Conservation (phyloP, 257 asterid species). For the Nicotiana knightiana region DNA sequence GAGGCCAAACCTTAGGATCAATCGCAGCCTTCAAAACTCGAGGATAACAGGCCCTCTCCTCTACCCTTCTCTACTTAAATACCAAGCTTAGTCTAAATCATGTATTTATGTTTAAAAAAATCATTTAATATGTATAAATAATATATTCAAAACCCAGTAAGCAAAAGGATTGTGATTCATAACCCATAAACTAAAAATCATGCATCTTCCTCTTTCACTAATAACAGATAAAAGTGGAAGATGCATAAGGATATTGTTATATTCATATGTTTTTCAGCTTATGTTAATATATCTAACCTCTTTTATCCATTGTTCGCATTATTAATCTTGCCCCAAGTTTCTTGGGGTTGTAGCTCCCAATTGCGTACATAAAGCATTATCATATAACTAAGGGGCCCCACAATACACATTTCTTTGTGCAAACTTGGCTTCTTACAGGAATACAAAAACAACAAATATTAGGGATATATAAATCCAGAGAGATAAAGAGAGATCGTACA, state of each 20-base stretch:
- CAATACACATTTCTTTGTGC: background rate
- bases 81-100: too few relatives aligned
- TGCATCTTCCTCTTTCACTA: background rate
- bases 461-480: background rate
- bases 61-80: too few relatives aligned
- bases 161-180: too few relatives aligned
- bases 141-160: too few relatives aligned
- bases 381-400: background rate
- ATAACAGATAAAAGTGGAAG: background rate
- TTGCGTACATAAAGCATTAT: background rate
- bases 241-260: background rate
- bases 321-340: background rate
- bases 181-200: too few relatives aligned
- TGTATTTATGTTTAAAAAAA: too few relatives aligned
- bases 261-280: background rate
- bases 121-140: too few relatives aligned
- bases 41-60: too few relatives aligned
- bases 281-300: background rate
- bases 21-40: too few relatives aligned
- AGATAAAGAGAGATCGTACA: constrained; percentile 39
- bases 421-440: background rate
- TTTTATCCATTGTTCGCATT: background rate
- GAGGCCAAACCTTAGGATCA: too few relatives aligned
- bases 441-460: background rate
- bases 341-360: background rate